phyloP scores from a whole-genome alignment of 1,139 yeast genomes.

The Taiozyma onychis region DNA sequence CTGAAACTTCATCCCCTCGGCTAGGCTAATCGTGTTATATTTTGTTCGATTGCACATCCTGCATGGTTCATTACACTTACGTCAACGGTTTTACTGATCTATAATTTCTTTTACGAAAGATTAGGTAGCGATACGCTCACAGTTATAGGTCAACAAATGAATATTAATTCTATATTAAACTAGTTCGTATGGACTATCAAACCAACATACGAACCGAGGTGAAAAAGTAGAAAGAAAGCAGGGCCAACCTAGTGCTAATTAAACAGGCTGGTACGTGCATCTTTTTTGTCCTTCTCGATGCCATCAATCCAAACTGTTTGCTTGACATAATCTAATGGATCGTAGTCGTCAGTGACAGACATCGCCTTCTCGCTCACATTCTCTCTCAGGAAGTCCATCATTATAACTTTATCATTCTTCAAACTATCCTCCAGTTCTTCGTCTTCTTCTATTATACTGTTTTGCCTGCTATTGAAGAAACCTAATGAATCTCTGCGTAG shows the following conservation, averaged over 20 bases:
- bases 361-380: slow-evolving; percentile 13
- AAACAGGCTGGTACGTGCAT: not conserved
- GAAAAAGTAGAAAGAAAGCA: not conserved
- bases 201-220: not conserved
- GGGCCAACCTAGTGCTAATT: not conserved
- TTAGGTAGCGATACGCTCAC: too few species aligned
- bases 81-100: too few species aligned
- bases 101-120: too few species aligned
- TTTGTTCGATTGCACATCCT: too few species aligned
- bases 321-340: slow-evolving; percentile 7
- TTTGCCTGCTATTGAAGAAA: not conserved
- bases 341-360: slow-evolving; percentile 9
- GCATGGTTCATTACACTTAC: too few species aligned
- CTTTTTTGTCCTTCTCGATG: not conserved
- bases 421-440: not conserved
- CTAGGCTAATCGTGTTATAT: too few species aligned
- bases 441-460: not conserved
- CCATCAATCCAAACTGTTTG: not conserved
- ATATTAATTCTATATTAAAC: not conserved
- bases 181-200: not conserved
- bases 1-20: too few species aligned
- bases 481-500: not conserved
- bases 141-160: too few species aligned
- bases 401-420: slow-evolving; percentile 5
- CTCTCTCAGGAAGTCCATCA: slow-evolving; percentile 19